Evolutionary conservation across 371 early-diverging fungal species (phyloP).

Genomic region (Mortierella sp.): DNA sequence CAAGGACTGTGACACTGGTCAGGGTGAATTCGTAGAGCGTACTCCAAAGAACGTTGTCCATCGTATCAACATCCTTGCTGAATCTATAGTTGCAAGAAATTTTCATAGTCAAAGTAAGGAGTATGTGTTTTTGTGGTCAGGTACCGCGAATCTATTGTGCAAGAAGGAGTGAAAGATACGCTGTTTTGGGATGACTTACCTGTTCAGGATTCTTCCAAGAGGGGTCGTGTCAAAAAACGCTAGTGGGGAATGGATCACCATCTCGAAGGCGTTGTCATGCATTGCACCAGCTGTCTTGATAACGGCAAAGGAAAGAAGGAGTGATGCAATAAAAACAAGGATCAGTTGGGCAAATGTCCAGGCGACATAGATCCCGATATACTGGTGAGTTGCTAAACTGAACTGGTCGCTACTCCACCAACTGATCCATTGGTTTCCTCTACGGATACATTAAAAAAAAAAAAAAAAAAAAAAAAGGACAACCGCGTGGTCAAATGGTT

Average conservation of each 20-base stretch:
- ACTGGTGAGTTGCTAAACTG: conserved; percentile 6
- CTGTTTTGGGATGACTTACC: conserved; percentile 53
- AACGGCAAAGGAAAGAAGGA: conserved; percentile 35
- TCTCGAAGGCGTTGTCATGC: conserved; percentile 53
- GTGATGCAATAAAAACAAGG: conserved; percentile 34
- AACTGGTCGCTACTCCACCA: conserved; percentile 45
- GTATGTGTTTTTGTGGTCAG: not conserved
- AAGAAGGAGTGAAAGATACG: not conserved
- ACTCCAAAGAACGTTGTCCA: conserved; percentile 80
- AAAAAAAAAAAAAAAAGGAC: not conserved
- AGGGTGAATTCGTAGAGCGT: conserved; percentile 73
- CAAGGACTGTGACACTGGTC: conserved; percentile 70
- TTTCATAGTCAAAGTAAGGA: not conserved
- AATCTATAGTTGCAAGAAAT: conserved; percentile 44
- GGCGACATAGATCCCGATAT: conserved; percentile 39
- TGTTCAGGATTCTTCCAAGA: conserved; percentile 86
- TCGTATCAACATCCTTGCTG: conserved; percentile 84
- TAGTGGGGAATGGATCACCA: conserved; percentile 75
- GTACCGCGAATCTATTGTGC: not conserved
- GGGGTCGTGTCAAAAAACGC: conserved; percentile 90
- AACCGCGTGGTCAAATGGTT: not conserved
- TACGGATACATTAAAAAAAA: conserved; percentile 7
- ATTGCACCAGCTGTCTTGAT: conserved; percentile 29
- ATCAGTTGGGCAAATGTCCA: conserved; percentile 36
- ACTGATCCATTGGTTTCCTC: conserved; percentile 51